Evolutionary conservation across 2,329 filamentous ascomycete species (phyloP).

Genomic region (Kalmusia sp.): DNA sequence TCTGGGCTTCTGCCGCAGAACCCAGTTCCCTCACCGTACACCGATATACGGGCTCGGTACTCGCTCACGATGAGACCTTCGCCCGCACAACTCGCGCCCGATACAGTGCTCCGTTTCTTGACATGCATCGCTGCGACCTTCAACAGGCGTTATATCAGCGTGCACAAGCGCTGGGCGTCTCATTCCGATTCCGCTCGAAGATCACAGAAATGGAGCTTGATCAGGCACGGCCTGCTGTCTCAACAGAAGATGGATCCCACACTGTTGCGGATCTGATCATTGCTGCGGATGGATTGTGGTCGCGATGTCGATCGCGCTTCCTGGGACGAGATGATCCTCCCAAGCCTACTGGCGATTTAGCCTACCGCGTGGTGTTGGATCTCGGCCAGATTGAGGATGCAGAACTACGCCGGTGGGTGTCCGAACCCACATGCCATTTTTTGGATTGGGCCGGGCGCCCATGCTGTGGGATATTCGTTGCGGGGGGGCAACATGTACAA

Average conservation of each 20-base stretch:
- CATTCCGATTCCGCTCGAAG: conserved; percentile 16
- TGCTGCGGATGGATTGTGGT: conserved; percentile 68
- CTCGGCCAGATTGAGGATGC: conserved; percentile 53
- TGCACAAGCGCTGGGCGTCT: conserved; percentile 60
- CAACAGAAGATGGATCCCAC: neutral
- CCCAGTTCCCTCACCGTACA: conserved; percentile 58
- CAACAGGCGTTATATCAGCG: conserved; percentile 58
- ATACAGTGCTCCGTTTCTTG: conserved; percentile 63
- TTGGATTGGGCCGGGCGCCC: conserved; percentile 67
- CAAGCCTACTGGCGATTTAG: conserved; percentile 66
- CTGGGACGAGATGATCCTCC: conserved; percentile 51
- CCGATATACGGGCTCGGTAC: conserved; percentile 55
- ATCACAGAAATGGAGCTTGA: conserved; percentile 51
- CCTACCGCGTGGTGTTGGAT: conserved; percentile 65
- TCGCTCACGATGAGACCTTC: conserved; percentile 58
- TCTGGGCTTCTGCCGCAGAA: conserved; percentile 45
- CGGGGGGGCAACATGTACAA: conserved; percentile 65
- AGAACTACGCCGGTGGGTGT: conserved; percentile 22
- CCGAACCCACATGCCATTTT: conserved; percentile 32
- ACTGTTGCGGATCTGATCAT: conserved; percentile 59
- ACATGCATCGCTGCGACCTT: conserved; percentile 66
- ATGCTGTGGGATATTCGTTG: conserved; percentile 67
- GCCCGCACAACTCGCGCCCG: conserved; percentile 57
- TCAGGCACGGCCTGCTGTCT: conserved; percentile 23
- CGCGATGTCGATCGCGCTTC: conserved; percentile 57